Evolutionary conservation across 805 yeast species (phyloP).

Genomic region (Lipomyces starkeyi): DNA sequence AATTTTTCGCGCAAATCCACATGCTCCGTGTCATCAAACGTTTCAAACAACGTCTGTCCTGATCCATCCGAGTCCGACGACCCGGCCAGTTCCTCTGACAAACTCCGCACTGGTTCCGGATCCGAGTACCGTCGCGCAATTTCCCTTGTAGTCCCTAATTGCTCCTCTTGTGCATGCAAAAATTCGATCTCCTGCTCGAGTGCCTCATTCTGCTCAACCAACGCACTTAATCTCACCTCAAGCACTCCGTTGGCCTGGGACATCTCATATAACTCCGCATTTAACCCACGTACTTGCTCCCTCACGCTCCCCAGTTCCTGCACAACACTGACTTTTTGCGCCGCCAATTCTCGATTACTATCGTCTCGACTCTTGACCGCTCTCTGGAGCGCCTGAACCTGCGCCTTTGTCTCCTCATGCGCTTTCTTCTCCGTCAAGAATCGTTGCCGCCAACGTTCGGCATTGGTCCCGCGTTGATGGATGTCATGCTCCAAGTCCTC

Average conservation of each 20-base stretch:
- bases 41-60: constrained; percentile 2
- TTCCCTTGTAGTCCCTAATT: constrained; percentile 1
- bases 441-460: constrained; percentile 30
- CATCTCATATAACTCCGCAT: constrained; percentile 12
- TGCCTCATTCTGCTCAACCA: constrained; percentile 11
- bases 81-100: constrained; percentile 7
- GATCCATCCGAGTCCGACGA: constrained; percentile 1
- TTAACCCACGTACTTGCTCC: constrained; percentile 12
- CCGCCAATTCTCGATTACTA: constrained; percentile 29
- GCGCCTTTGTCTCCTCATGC: constrained; percentile 12
- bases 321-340: constrained; percentile 12
- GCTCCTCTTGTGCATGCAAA: not conserved
- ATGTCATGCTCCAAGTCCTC: constrained; percentile 24
- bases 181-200: constrained; percentile 13
- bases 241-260: constrained; percentile 18
- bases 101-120: not conserved
- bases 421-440: constrained; percentile 21
- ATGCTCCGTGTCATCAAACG: constrained; percentile 8
- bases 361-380: constrained; percentile 28
- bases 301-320: constrained; percentile 17
- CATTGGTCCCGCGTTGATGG: constrained; percentile 23
- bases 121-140: not conserved
- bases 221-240: constrained; percentile 9
- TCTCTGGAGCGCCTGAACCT: constrained; percentile 17
- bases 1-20: constrained; percentile 24